phyloP scores from a whole-genome alignment of 2,329 filamentous ascomycete genomes.

The Stagonosporopsis rhizophila region DNA sequence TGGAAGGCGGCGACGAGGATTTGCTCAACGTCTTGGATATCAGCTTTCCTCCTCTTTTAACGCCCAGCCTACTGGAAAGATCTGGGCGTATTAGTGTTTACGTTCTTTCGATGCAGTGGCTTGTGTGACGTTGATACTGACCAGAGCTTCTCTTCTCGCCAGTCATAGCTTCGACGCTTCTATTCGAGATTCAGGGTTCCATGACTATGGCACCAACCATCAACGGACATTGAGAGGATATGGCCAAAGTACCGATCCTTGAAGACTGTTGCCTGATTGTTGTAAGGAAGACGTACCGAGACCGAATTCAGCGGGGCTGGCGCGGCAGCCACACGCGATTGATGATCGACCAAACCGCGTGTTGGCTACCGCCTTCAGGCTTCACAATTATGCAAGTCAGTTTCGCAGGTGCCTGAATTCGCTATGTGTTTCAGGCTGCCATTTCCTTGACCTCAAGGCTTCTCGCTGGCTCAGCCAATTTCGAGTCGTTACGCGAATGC shows the following conservation, averaged over 20 bases:
- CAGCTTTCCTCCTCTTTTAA: slow-evolving; percentile 36
- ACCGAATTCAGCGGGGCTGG: slow-evolving; percentile 16
- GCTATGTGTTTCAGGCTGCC: slow-evolving; percentile 41
- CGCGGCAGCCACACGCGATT: slow-evolving; percentile 19
- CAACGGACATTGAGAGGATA: background rate
- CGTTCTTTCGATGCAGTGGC: background rate
- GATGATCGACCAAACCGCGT: slow-evolving; percentile 25
- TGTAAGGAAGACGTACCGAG: slow-evolving; percentile 10
- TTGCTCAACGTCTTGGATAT: slow-evolving; percentile 33
- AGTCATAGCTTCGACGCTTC: slow-evolving; percentile 32
- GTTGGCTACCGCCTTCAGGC: slow-evolving; percentile 29
- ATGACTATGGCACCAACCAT: slow-evolving; percentile 23
- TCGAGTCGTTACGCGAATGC: slow-evolving; percentile 4
- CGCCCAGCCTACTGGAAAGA: slow-evolving; percentile 32
- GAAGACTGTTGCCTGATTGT: slow-evolving; percentile 12
- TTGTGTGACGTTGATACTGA: slow-evolving; percentile 22
- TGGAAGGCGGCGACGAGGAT: slow-evolving; percentile 25
- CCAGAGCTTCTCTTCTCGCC: slow-evolving; percentile 42
- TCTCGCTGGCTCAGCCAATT: slow-evolving; percentile 3
- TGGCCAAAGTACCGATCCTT: background rate
- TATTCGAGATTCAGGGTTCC: slow-evolving; percentile 25
- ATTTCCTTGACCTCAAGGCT: slow-evolving; percentile 37
- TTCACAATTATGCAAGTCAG: slow-evolving; percentile 26
- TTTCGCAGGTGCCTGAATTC: slow-evolving; percentile 33
- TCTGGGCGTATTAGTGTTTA: slow-evolving; percentile 25